phyloP scores from a whole-genome alignment of 768 basidiomycete genomes.

The Clitopilus hobsonii region DNA sequence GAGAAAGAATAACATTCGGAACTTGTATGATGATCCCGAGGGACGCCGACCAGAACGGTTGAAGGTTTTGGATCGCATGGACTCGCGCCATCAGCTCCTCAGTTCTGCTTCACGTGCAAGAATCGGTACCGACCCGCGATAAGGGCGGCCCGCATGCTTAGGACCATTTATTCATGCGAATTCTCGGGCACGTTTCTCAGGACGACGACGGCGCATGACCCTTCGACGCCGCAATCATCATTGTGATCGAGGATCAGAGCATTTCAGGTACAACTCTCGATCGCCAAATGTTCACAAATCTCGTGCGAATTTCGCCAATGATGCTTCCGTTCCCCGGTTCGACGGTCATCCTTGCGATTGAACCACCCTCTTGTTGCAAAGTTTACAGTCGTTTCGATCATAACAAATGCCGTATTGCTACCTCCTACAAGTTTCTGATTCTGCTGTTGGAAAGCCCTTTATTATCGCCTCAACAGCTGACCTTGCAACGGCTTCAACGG shows the following conservation, averaged over 20 bases:
- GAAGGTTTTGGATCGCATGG: constrained; percentile 25
- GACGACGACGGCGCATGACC: constrained; percentile 24
- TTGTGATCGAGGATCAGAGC: constrained; percentile 26
- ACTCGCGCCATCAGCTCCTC: background rate
- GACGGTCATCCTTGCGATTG: background rate
- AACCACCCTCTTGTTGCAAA: background rate
- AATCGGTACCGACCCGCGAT: constrained; percentile 30
- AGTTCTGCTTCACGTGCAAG: constrained; percentile 6
- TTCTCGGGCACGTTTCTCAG: constrained; percentile 27
- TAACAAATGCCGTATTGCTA: background rate
- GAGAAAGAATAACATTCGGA: background rate
- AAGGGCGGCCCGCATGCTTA: constrained; percentile 21
- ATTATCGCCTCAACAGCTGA: background rate
- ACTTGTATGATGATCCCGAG: background rate
- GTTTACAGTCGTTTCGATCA: background rate
- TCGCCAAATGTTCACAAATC: background rate
- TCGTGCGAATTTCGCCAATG: background rate
- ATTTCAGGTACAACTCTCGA: constrained; percentile 26
- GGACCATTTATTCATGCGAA: constrained; percentile 23
- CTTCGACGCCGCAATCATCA: constrained; percentile 24
- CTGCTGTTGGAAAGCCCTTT: background rate
- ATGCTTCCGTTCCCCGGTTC: background rate
- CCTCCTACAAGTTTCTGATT: background rate
- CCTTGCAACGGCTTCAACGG: background rate
- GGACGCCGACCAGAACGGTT: background rate